phyloP scores from a whole-genome alignment of 441 rosid species.

The Eutrema salsugineum region DNA sequence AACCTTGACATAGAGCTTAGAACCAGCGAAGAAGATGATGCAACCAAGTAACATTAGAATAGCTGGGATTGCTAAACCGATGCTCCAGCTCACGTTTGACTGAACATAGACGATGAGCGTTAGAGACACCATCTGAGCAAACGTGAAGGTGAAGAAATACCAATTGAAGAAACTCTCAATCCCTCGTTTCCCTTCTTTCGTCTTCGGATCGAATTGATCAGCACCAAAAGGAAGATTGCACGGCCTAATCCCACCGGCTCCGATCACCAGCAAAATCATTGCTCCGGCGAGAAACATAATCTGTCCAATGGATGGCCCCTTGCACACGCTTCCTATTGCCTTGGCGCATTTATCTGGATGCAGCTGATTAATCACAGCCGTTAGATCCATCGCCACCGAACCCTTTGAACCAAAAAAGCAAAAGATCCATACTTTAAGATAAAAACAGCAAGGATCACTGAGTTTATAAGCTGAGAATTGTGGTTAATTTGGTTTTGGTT shows the following conservation, averaged over 20 bases:
- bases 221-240: conserved; percentile 78
- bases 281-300: conserved; percentile 41
- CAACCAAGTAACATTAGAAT: conserved; percentile 63
- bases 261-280: conserved; percentile 47
- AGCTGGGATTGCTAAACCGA: conserved; percentile 66
- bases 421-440: neutral
- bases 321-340: conserved; percentile 34
- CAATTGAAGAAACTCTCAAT: conserved; percentile 72
- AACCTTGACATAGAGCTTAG: conserved; percentile 60
- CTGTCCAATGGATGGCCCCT: conserved; percentile 51
- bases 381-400: conserved; percentile 46
- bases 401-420: conserved; percentile 40
- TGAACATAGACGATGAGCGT: conserved; percentile 65
- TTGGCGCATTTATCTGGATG: conserved; percentile 52
- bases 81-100: conserved; percentile 69
- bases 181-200: conserved; percentile 61
- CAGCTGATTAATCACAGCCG: conserved; percentile 47
- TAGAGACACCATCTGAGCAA: conserved; percentile 58
- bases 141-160: conserved; percentile 70
- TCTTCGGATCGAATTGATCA: conserved; percentile 64
- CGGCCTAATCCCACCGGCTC: conserved; percentile 77
- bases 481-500: neutral
- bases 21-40: conserved; percentile 55
- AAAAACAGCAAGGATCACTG: neutral
- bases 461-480: neutral